These are phyloP conservation scores for Hanseniaspora lachancei DNA, from an alignment of 805 yeast species.

Conservation along the genomic window DNA sequence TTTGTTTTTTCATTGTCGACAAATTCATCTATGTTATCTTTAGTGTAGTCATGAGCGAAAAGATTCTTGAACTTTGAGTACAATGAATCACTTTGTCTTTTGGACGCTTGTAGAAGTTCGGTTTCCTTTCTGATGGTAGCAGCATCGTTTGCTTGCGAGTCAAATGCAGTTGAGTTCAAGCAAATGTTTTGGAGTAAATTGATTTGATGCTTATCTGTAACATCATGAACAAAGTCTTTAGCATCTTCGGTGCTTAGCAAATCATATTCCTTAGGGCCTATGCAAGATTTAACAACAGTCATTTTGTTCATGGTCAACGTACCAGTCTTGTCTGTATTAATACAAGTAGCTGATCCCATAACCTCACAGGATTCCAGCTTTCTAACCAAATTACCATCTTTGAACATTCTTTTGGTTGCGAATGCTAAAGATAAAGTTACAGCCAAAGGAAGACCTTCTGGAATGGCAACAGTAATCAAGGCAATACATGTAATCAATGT, in stretches of 20 bases:
- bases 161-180: constrained; percentile 84
- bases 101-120: constrained; percentile 23
- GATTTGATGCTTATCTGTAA: constrained; percentile 2
- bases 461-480: constrained; percentile 94
- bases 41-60: constrained; percentile 14
- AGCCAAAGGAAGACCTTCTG: constrained; percentile 96
- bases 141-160: constrained; percentile 33
- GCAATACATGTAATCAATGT: constrained; percentile 86
- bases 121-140: constrained; percentile 13
- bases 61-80: constrained; percentile 10
- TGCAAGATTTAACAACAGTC: constrained; percentile 71
- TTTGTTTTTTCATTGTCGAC: constrained; percentile 16
- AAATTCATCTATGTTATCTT: constrained; percentile 12
- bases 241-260: constrained; percentile 27
- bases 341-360: constrained; percentile 96
- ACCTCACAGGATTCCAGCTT: constrained; percentile 90
- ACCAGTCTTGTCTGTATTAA: constrained; percentile 96
- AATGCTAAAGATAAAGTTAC: constrained; percentile 93
- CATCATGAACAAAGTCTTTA: constrained; percentile 11
- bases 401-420: constrained; percentile 96
- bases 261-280: constrained; percentile 49
- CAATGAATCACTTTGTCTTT: constrained; percentile 13
- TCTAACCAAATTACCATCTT: constrained; percentile 90
- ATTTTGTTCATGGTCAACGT: constrained; percentile 87
- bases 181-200: constrained; percentile 44